These are phyloP conservation scores for Oryza rufipogon DNA, from an alignment of 176 grass and related monocot species.

Conservation along the genomic window DNA sequence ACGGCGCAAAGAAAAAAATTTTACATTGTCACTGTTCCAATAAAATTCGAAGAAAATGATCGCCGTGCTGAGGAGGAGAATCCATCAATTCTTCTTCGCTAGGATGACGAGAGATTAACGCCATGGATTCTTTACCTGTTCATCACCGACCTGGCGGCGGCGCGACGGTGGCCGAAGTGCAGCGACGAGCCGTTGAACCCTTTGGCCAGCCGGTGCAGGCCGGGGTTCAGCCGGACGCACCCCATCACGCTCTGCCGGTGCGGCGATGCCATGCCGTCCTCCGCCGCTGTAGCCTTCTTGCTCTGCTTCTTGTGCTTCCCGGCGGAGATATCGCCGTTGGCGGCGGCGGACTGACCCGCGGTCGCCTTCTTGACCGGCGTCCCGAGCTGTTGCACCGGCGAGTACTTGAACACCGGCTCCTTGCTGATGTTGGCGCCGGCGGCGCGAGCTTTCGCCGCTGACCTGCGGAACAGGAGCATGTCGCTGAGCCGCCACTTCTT, in stretches of 20 bases:
- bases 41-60: not conserved
- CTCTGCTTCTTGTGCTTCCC: conserved; percentile 49
- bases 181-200: conserved; percentile 47
- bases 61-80: conserved; percentile 7
- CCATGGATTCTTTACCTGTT: conserved; percentile 22
- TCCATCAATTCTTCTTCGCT: not conserved
- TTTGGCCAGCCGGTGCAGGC: conserved; percentile 56
- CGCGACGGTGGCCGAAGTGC: conserved; percentile 50
- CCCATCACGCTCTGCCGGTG: conserved; percentile 51
- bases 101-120: not conserved
- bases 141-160: conserved; percentile 35
- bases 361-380: conserved; percentile 26
- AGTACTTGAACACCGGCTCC: conserved; percentile 68
- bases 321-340: conserved; percentile 27
- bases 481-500: conserved; percentile 85
- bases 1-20: not conserved
- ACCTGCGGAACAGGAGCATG: conserved; percentile 83
- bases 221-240: conserved; percentile 66
- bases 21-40: conserved; percentile 20
- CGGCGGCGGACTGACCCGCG: not conserved
- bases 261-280: conserved; percentile 1
- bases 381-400: conserved; percentile 37
- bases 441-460: conserved; percentile 42
- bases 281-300: conserved; percentile 31
- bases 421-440: conserved; percentile 45